Evolutionary conservation across 2,329 filamentous ascomycete genomes (phyloP), one percentile per base, ranked within the genome.

Genomic region (Sporothrix luriei): DNA sequence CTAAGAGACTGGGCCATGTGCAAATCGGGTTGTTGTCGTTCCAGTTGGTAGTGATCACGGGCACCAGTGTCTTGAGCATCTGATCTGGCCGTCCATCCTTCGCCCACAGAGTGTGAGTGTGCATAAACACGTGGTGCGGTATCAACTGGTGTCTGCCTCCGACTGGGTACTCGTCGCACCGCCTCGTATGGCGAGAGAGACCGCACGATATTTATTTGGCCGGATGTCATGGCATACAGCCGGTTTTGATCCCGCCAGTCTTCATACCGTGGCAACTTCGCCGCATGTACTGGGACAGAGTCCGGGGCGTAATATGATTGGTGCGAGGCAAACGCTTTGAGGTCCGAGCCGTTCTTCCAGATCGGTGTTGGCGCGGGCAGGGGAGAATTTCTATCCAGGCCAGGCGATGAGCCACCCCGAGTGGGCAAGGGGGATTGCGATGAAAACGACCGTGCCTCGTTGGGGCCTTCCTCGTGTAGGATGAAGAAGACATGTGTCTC

Each of bases 301-400:
- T 40, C 29, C 43, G 51, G 52, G 5, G 13, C 16, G 19, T 38
- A 62, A 11, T 9, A 26, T 14, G 48, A 40, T 29, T 46, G 51
- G 5, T 29, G 62, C 9, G 26, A 10, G 49, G 54, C 40, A 6
- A 33, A 62, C 2, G 71, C 43, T 21, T 65, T 69, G 43, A 72
- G 49, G 14, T 71, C 64, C 7, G 71, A 69, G 21, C 71, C 71
- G 19, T 71, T 55, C 16, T 61, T 68, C 71, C 71, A 72, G 21
- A 49, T 24, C 4, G 43, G 68, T 7, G 57, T 69, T 7, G 57
- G 43, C 3, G 21, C 38, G 3, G 54, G 59, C 9, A 48, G 26
- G 4, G 48, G 51, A n/a, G 61, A 55, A 11, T 26, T 52, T 13
- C 14, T 26, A 29, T 61, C 66, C 38, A 24, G 46, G 33, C 57